phyloP scores from a whole-genome alignment of 1,284 basidiomycete species.

The Microbotryum scabiosae region DNA sequence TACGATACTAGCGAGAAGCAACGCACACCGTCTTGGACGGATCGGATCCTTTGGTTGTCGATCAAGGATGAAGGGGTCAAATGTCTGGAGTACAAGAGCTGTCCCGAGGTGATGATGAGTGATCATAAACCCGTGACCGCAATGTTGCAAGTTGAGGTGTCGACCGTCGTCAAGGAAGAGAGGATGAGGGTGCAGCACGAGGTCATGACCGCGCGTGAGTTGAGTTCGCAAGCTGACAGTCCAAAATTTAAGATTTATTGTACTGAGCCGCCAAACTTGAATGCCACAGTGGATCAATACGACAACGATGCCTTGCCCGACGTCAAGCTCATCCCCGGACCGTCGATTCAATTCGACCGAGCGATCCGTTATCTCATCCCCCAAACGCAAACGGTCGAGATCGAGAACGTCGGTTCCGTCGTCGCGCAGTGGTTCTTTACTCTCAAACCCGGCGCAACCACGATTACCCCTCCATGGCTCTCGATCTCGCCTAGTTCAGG shows the following conservation, averaged over 20 bases:
- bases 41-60: constrained; percentile 28
- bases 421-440: constrained; percentile 21
- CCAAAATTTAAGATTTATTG: too few relatives aligned
- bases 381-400: constrained; percentile 1
- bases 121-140: constrained; percentile 33
- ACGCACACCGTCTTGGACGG: constrained; percentile 76
- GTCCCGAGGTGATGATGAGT: constrained; percentile 17
- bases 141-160: constrained; percentile 14
- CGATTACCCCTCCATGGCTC: constrained; percentile 19
- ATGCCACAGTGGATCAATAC: constrained; percentile 4
- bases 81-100: constrained; percentile 12
- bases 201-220: constrained; percentile 11
- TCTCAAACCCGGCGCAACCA: neutral
- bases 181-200: constrained; percentile 9
- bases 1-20: constrained; percentile 83
- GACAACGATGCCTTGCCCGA: constrained; percentile 10
- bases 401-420: constrained; percentile 18
- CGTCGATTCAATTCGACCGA: constrained; percentile 16
- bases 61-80: neutral
- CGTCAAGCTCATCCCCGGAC: constrained; percentile 19
- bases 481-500: constrained; percentile 12
- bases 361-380: constrained; percentile 4
- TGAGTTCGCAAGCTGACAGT: neutral
- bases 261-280: neutral
- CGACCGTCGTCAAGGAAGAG: constrained; percentile 3